Evolutionary conservation across 2,329 filamentous ascomycete species (phyloP).

Genomic region (Talaromyces verruculosus): DNA sequence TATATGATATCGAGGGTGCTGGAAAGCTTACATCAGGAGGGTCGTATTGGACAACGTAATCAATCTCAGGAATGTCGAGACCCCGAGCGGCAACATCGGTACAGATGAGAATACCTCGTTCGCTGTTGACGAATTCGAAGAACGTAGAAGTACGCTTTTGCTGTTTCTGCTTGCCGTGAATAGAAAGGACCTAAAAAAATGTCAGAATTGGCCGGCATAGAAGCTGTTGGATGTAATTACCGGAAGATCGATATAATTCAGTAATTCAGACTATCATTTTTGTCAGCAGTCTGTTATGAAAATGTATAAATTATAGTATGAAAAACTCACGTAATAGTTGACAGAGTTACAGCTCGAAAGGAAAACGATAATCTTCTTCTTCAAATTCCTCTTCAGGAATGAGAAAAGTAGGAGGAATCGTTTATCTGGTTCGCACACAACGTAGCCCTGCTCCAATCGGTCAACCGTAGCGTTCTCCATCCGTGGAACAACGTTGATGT

Average conservation of each 20-base stretch:
- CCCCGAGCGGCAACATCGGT: conserved; percentile 95
- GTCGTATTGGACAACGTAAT: conserved; percentile 96
- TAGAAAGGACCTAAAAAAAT: conserved; percentile 61
- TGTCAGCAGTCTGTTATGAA: neutral
- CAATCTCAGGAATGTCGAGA: conserved; percentile 90
- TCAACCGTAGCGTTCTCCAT: conserved; percentile 91
- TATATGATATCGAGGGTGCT: no score
- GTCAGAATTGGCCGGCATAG: conserved; percentile 68
- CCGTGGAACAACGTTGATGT: conserved; percentile 92
- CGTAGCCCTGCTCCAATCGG: conserved; percentile 92
- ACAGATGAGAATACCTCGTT: conserved; percentile 84
- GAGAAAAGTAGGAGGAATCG: conserved; percentile 92
- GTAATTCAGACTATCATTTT: conserved; percentile 68
- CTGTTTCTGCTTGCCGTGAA: conserved; percentile 97
- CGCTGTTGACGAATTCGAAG: conserved; percentile 90
- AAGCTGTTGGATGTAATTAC: conserved; percentile 73
- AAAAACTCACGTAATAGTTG: conserved; percentile 70
- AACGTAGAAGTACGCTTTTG: conserved; percentile 99
- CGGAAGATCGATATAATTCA: conserved; percentile 96
- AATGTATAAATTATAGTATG: conserved; percentile 31
- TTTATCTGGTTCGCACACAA: conserved; percentile 89
- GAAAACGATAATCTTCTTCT: conserved; percentile 98
- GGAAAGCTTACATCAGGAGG: conserved; percentile 66
- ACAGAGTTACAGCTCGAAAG: conserved; percentile 90
- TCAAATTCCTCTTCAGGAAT: conserved; percentile 85